phyloP scores from a whole-genome alignment of 805 yeast genomes.

The Spathaspora hagerdaliae region DNA sequence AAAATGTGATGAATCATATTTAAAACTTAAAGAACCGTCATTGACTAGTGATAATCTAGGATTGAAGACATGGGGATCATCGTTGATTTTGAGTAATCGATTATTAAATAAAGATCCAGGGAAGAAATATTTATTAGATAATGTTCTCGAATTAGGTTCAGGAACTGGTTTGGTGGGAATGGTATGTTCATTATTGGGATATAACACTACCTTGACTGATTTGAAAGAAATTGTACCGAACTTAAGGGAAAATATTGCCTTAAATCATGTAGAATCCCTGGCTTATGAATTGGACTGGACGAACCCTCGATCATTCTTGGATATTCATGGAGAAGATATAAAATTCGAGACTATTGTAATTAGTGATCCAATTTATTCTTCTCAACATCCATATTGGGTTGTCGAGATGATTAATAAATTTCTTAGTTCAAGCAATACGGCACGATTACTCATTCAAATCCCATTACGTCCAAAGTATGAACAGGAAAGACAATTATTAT shows the following conservation, averaged over 20 bases:
- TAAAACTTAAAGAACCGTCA: constrained; percentile 71
- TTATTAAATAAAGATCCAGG: constrained; percentile 26
- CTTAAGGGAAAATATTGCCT: constrained; percentile 50
- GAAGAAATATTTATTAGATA: constrained; percentile 16
- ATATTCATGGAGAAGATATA: constrained; percentile 16
- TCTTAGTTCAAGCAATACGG: constrained; percentile 21
- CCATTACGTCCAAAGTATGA: constrained; percentile 72
- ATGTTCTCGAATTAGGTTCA: constrained; percentile 77
- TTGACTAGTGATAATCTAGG: constrained; percentile 86
- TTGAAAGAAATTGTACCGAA: constrained; percentile 74
- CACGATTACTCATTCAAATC: constrained; percentile 63
- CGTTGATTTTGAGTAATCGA: constrained; percentile 62
- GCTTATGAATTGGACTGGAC: constrained; percentile 77
- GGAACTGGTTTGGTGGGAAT: constrained; percentile 95
- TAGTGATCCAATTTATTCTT: constrained; percentile 87
- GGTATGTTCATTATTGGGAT: constrained; percentile 53
- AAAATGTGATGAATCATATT: constrained; percentile 15
- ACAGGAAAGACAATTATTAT: constrained; percentile 56
- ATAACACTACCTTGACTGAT: constrained; percentile 60
- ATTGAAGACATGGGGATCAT: constrained; percentile 94
- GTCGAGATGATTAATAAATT: constrained; percentile 54
- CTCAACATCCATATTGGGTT: constrained; percentile 75
- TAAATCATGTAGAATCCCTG: constrained; percentile 38
- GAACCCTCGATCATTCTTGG: constrained; percentile 41
- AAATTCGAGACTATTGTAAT: constrained; percentile 60